Evolutionary conservation across 176 grass and related monocot genomes (phyloP).

Genomic region (Pontederia crassipes): DNA sequence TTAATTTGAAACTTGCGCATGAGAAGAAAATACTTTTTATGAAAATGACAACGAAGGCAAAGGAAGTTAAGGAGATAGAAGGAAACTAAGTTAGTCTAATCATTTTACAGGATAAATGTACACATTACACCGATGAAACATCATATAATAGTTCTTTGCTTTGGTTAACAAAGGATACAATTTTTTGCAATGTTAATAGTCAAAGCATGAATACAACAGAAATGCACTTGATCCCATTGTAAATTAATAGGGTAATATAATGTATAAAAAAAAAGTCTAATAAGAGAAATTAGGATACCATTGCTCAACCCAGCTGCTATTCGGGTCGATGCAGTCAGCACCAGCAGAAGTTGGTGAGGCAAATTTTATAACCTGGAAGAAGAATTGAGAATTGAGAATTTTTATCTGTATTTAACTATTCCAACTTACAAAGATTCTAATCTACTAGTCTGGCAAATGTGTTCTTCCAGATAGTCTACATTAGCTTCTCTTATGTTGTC

Average conservation of each 20-base stretch:
- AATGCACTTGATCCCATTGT: neutral
- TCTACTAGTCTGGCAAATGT: too few relatives aligned
- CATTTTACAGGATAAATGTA: too few relatives aligned
- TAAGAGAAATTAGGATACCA: conserved; percentile 29
- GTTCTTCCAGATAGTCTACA: too few relatives aligned
- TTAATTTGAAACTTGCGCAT: too few relatives aligned
- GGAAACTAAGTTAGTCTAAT: too few relatives aligned
- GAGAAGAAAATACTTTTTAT: too few relatives aligned
- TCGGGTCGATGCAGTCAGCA: conserved; percentile 66
- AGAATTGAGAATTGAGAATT: conserved; percentile 17
- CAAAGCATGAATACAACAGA: neutral
- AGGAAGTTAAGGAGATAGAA: too few relatives aligned
- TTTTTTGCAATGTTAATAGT: neutral
- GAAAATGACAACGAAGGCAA: too few relatives aligned
- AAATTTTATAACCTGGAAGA: conserved; percentile 84
- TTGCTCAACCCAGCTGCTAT: conserved; percentile 81
- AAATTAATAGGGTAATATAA: neutral
- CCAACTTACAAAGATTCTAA: neutral
- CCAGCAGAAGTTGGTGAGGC: conserved; percentile 76
- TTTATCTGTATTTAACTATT: neutral
- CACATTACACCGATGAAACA: too few relatives aligned
- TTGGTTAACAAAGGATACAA: neutral
- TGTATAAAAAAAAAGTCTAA: neutral
- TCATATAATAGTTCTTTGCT: neutral
- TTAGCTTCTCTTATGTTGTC: too few relatives aligned